Percentiles rank a stretch among this genome's conserved stretches.
Evolutionary conservation across 2,329 filamentous ascomycete species (phyloP).

Genomic region (Diaporthe humulicola): DNA sequence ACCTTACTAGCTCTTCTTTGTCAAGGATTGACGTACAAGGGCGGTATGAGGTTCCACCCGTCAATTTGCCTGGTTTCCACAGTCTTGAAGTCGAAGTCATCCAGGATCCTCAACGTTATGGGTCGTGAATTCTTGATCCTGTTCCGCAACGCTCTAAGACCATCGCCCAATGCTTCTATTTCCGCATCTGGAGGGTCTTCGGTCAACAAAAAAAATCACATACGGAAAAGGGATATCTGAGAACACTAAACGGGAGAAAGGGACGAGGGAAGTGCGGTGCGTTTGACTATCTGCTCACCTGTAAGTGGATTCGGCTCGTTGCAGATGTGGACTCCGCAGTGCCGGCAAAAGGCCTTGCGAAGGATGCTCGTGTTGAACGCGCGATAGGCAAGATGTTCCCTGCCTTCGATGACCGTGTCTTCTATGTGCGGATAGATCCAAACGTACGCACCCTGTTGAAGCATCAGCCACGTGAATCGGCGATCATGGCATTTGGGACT

Average conservation of each 20-base stretch:
- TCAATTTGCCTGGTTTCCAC: constrained; percentile 45
- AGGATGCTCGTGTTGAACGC: constrained; percentile 49
- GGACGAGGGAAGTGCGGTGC: not conserved
- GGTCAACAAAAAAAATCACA: not conserved
- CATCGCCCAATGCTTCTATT: constrained; percentile 50
- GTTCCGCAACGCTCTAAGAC: constrained; percentile 41
- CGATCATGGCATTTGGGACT: not conserved
- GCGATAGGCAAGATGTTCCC: constrained; percentile 56
- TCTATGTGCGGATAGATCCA: constrained; percentile 59
- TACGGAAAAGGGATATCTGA: too few relatives aligned
- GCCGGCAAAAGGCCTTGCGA: constrained; percentile 62
- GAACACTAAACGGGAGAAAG: not conserved
- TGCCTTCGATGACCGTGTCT: constrained; percentile 56
- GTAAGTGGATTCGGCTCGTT: constrained; percentile 49
- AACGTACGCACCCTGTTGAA: constrained; percentile 54
- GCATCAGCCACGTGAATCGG: constrained; percentile 15
- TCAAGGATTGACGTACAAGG: constrained; percentile 58
- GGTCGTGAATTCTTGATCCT: constrained; percentile 42
- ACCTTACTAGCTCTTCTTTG: not conserved
- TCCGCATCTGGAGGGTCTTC: constrained; percentile 46
- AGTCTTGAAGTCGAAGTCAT: constrained; percentile 52
- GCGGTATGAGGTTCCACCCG: constrained; percentile 47
- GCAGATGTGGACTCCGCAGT: constrained; percentile 59
- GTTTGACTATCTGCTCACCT: constrained; percentile 39
- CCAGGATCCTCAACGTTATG: constrained; percentile 56